A percentile compares a stretch with the other conserved stretches of the same genome.
Evolutionary conservation across 2,329 filamentous ascomycete species (phyloP).

Genomic region (Cladosporium sp.): DNA sequence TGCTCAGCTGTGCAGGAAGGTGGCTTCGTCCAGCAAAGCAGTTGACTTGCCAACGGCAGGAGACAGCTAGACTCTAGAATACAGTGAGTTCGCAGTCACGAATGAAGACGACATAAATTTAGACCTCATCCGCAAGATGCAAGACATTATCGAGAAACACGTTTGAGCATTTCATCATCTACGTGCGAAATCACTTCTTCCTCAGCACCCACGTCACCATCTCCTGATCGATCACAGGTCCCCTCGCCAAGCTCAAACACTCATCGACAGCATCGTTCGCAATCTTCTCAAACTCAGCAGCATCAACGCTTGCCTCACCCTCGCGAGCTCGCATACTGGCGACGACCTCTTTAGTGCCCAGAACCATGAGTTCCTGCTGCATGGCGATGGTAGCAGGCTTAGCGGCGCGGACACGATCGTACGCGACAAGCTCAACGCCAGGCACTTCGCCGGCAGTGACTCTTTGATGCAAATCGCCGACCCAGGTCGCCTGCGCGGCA

Average conservation of each 20-base stretch:
- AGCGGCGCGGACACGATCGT: slow-evolving; percentile 14
- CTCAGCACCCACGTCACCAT: slow-evolving; percentile 21
- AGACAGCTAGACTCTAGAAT: background rate
- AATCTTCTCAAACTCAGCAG: slow-evolving; percentile 13
- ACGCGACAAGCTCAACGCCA: slow-evolving; percentile 6
- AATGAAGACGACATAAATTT: background rate
- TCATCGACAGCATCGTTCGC: slow-evolving; percentile 15
- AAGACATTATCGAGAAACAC: background rate
- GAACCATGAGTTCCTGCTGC: slow-evolving; percentile 19
- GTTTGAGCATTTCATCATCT: background rate
- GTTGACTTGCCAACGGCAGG: background rate
- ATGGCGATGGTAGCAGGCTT: slow-evolving; percentile 10
- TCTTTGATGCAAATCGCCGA: slow-evolving; percentile 8
- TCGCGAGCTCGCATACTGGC: slow-evolving; percentile 12
- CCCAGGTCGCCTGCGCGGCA: slow-evolving; percentile 5
- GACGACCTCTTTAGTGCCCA: slow-evolving; percentile 16
- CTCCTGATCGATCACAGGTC: slow-evolving; percentile 13
- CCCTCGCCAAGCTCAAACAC: slow-evolving; percentile 14
- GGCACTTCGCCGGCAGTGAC: background rate
- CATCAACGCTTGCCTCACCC: slow-evolving; percentile 1
- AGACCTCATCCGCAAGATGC: background rate
- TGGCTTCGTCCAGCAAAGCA: background rate
- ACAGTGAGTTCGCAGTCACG: background rate
- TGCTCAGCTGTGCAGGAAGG: background rate
- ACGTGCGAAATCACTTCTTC: slow-evolving; percentile 13